Evolutionary conservation across 2,329 filamentous ascomycete genomes (phyloP).

Genomic region (Nigrograna mackinnonii): DNA sequence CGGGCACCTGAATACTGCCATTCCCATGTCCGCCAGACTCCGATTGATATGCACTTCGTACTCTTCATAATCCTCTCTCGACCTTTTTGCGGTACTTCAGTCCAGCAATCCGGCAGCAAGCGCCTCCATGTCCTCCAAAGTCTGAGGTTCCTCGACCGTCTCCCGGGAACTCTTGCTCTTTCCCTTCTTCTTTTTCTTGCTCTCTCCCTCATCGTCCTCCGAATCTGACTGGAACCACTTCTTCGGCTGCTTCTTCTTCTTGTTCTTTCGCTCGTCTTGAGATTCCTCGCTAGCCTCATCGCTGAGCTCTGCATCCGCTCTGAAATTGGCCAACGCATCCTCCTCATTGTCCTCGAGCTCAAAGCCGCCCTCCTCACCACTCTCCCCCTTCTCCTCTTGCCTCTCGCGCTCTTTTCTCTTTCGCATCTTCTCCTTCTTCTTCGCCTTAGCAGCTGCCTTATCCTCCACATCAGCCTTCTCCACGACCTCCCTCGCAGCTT

Average conservation of each 20-base stretch:
- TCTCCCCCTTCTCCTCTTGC: slow-evolving; percentile 51
- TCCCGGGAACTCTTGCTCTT: neutral
- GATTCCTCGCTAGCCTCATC: slow-evolving; percentile 49
- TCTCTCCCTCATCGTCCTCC: slow-evolving; percentile 49
- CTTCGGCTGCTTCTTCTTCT: slow-evolving; percentile 67
- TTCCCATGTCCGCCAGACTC: too few species aligned
- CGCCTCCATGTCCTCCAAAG: slow-evolving; percentile 77
- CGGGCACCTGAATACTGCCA: too few species aligned
- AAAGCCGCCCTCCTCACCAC: slow-evolving; percentile 24
- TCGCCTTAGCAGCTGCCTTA: slow-evolving; percentile 78
- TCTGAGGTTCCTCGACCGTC: slow-evolving; percentile 71
- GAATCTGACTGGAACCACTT: slow-evolving; percentile 78
- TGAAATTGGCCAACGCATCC: slow-evolving; percentile 48
- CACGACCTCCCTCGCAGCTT: slow-evolving; percentile 72
- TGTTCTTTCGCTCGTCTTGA: slow-evolving; percentile 49
- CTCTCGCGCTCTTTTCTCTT: slow-evolving; percentile 71
- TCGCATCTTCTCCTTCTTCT: slow-evolving; percentile 74
- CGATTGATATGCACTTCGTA: too few species aligned
- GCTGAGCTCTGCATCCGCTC: slow-evolving; percentile 43
- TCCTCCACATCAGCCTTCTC: slow-evolving; percentile 77
- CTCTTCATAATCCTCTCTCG: too few species aligned
- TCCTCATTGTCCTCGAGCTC: slow-evolving; percentile 34
- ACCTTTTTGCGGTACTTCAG: slow-evolving; percentile 8
- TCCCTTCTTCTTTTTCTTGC: neutral
- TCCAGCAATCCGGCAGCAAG: slow-evolving; percentile 73